Conservation (phyloP, 2,329 filamentous ascomycete species). For the Fusarium falciforme region DNA sequence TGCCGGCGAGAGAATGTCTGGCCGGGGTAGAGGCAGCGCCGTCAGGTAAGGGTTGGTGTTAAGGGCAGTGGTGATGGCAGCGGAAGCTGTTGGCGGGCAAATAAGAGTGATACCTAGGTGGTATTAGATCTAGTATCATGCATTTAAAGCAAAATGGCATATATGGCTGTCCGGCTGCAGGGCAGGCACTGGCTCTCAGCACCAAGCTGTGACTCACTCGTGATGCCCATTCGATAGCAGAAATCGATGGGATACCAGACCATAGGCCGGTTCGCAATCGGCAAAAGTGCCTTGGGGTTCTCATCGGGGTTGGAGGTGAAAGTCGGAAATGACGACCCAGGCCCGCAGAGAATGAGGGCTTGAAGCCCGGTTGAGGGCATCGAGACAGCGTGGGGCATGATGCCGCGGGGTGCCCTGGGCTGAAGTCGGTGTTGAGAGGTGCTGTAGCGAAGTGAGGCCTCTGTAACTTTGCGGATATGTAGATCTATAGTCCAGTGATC, state of each 20-base stretch:
- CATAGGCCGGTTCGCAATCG: constrained; percentile 88
- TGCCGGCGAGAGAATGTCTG: constrained; percentile 80
- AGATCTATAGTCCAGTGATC: background rate
- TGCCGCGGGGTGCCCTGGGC: constrained; percentile 21
- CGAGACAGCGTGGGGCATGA: constrained; percentile 80
- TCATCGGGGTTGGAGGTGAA: constrained; percentile 85
- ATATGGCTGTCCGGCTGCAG: background rate
- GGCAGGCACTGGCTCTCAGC: background rate
- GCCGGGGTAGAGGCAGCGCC: constrained; percentile 76
- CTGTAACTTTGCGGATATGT: background rate
- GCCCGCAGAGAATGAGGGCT: constrained; percentile 85
- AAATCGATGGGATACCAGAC: constrained; percentile 91
- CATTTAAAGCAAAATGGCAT: background rate
- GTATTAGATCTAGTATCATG: constrained; percentile 34
- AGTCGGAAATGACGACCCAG: constrained; percentile 83
- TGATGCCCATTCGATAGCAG: constrained; percentile 84
- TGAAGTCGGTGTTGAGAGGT: constrained; percentile 2
- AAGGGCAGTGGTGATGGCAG: constrained; percentile 76
- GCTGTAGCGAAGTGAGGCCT: background rate
- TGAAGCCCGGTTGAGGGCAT: constrained; percentile 83
- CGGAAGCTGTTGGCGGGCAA: constrained; percentile 72
- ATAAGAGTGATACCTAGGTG: constrained; percentile 70
- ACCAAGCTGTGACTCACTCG: constrained; percentile 61
- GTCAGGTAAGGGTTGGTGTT: constrained; percentile 84
- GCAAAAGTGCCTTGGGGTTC: constrained; percentile 83